Percentiles rank a stretch among this genome's conserved stretches.
Conservation (phyloP, 2,329 filamentous ascomycete species). For the Pestalotiopsis sp. region DNA sequence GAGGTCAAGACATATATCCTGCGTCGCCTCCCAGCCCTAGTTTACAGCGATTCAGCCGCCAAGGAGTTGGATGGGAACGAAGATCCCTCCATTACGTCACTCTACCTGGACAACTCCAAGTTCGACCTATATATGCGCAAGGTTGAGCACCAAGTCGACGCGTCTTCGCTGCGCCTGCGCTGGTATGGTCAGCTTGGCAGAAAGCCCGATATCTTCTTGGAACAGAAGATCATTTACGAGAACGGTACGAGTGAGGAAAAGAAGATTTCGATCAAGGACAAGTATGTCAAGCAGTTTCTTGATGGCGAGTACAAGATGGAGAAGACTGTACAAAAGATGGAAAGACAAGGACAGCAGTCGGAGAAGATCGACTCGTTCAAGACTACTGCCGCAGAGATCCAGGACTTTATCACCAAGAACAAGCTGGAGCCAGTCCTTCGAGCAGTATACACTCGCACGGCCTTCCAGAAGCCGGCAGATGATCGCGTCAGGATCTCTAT, state of each 20-base stretch:
- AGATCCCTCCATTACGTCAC: conserved; percentile 89
- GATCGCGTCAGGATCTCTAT: conserved; percentile 89
- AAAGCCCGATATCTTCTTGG: conserved; percentile 79
- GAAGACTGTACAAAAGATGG: conserved; percentile 86
- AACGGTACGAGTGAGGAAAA: conserved; percentile 79
- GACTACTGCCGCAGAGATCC: conserved; percentile 74
- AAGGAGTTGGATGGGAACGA: conserved; percentile 80
- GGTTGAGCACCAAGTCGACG: conserved; percentile 74
- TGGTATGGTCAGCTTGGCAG: conserved; percentile 88
- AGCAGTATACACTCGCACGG: conserved; percentile 91
- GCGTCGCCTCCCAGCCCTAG: conserved; percentile 84
- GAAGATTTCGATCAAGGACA: conserved; percentile 86
- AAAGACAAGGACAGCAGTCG: conserved; percentile 70
- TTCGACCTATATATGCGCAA: conserved; percentile 89
- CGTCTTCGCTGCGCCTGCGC: conserved; percentile 80
- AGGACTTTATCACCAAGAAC: conserved; percentile 76
- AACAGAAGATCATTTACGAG: conserved; percentile 84
- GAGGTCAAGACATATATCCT: conserved; percentile 97
- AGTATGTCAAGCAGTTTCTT: conserved; percentile 88
- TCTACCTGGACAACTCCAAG: conserved; percentile 90
- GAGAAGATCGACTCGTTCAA: conserved; percentile 72
- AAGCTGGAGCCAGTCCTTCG: conserved; percentile 83
- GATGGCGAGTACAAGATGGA: conserved; percentile 89
- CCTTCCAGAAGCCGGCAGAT: conserved; percentile 94
- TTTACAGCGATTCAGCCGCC: conserved; percentile 87